Conservation (phyloP, 192 early-diverging fungal species). For the Backusella tuberculispora region DNA sequence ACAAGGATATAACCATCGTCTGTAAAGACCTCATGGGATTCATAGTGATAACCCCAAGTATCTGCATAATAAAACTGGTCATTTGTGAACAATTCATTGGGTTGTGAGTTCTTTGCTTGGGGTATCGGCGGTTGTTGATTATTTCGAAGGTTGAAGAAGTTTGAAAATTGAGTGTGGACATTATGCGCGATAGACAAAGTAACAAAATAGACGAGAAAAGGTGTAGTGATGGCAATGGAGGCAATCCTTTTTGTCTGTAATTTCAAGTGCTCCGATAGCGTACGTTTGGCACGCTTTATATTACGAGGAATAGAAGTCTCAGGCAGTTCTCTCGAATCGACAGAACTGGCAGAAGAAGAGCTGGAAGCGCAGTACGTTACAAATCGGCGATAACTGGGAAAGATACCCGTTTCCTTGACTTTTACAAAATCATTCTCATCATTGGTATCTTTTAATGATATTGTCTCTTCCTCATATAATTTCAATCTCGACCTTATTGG, state of each 20-base stretch:
- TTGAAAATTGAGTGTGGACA: not conserved
- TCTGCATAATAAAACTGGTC: constrained; percentile 34
- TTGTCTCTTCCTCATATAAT: not conserved
- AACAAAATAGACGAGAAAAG: constrained; percentile 1
- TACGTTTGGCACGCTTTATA: not conserved
- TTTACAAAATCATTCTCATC: not conserved
- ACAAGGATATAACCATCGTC: constrained; percentile 32
- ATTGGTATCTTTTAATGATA: not conserved
- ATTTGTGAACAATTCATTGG: constrained; percentile 25
- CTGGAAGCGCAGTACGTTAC: not conserved
- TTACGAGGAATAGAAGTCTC: not conserved
- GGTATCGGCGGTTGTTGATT: not conserved
- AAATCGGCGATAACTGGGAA: constrained; percentile 1
- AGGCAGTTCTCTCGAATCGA: not conserved
- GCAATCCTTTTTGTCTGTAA: not conserved
- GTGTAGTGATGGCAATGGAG: not conserved
- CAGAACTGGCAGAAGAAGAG: not conserved
- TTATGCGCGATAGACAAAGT: not conserved
- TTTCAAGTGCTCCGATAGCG: not conserved
- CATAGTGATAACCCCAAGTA: constrained; percentile 30
- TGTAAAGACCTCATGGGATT: constrained; percentile 23
- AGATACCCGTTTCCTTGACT: not conserved
- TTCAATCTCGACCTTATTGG: not conserved
- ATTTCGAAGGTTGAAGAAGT: not conserved
- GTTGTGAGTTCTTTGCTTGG: not conserved